Conservation (phyloP, 768 basidiomycete genomes). For the Leccinum barrowsii region DNA sequence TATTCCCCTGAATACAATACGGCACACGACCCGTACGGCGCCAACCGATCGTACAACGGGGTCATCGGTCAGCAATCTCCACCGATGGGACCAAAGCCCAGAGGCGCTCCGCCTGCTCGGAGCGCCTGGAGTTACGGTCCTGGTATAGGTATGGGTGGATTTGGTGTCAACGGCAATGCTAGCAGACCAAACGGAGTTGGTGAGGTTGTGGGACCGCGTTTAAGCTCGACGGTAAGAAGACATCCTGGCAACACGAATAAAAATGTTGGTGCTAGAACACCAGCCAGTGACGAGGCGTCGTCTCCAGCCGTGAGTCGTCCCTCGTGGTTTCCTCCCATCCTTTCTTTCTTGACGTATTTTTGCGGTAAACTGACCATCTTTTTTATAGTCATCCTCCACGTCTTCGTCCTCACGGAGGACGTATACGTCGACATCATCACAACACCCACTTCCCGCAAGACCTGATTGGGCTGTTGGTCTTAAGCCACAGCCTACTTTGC, state of each 20-base stretch:
- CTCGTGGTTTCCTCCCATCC: neutral
- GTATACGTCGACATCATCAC: constrained; percentile 69
- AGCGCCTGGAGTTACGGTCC: constrained; percentile 71
- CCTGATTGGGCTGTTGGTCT: constrained; percentile 90
- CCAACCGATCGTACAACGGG: constrained; percentile 27
- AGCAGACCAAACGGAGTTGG: constrained; percentile 27
- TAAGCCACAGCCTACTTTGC: constrained; percentile 68
- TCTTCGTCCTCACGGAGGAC: constrained; percentile 80
- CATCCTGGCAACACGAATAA: constrained; percentile 47
- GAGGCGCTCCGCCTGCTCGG: constrained; percentile 41
- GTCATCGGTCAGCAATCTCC: constrained; percentile 30
- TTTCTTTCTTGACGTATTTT: neutral
- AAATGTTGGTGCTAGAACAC: constrained; percentile 54
- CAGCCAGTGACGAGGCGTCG: constrained; percentile 69
- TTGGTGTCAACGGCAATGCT: constrained; percentile 28
- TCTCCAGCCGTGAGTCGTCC: constrained; percentile 65
- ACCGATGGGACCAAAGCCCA: constrained; percentile 23
- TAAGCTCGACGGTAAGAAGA: constrained; percentile 50
- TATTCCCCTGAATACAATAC: constrained; percentile 30
- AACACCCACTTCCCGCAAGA: constrained; percentile 75
- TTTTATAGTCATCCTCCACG: constrained; percentile 65
- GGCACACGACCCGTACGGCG: constrained; percentile 22
- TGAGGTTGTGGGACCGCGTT: constrained; percentile 62
- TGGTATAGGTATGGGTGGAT: constrained; percentile 51
- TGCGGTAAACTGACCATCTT: constrained; percentile 6